A percentile compares a stretch with the other conserved stretches of the same genome.
phyloP scores from a whole-genome alignment of 2,329 filamentous ascomycete species.

The Fusarium kyushuense region DNA sequence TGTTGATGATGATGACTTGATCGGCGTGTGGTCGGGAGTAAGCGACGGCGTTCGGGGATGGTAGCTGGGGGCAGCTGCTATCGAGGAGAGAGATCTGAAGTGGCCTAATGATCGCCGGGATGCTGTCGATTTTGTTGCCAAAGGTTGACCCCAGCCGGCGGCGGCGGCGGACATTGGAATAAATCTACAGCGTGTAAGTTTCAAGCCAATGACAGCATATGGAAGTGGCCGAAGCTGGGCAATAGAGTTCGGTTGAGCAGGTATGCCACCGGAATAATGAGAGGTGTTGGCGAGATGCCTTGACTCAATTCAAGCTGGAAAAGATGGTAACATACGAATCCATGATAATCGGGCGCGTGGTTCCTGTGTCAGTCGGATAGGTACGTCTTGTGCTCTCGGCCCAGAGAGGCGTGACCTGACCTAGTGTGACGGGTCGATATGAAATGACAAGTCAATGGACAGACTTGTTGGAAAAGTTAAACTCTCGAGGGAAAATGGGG shows the following conservation, averaged over 20 bases:
- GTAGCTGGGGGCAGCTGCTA: constrained; percentile 58
- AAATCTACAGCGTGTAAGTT: constrained; percentile 57
- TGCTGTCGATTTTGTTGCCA: constrained; percentile 44
- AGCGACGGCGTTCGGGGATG: constrained; percentile 54
- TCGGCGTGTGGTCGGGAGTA: constrained; percentile 53
- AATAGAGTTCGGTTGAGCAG: constrained; percentile 28
- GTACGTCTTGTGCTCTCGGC: constrained; percentile 45
- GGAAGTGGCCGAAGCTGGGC: constrained; percentile 16
- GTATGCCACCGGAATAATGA: constrained; percentile 15
- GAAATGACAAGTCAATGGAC: constrained; percentile 24
- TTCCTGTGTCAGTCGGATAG: constrained; percentile 39
- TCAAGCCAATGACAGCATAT: constrained; percentile 13
- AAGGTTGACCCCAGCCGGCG: constrained; percentile 64
- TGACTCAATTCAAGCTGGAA: constrained; percentile 34
- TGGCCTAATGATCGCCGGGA: constrained; percentile 59
- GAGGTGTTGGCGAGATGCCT: constrained; percentile 21
- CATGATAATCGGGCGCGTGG: constrained; percentile 45
- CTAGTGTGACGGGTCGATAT: constrained; percentile 35
- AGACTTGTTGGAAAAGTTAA: constrained; percentile 18
- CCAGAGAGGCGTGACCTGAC: constrained; percentile 47
- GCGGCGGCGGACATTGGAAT: constrained; percentile 59
- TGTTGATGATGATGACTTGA: constrained; percentile 55
- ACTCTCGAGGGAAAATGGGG: constrained; percentile 7
- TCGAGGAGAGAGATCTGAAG: constrained; percentile 65
- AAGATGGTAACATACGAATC: constrained; percentile 49